Evolutionary conservation across 345 rosid genomes (phyloP).

Genomic region (Iberis pinnata): DNA sequence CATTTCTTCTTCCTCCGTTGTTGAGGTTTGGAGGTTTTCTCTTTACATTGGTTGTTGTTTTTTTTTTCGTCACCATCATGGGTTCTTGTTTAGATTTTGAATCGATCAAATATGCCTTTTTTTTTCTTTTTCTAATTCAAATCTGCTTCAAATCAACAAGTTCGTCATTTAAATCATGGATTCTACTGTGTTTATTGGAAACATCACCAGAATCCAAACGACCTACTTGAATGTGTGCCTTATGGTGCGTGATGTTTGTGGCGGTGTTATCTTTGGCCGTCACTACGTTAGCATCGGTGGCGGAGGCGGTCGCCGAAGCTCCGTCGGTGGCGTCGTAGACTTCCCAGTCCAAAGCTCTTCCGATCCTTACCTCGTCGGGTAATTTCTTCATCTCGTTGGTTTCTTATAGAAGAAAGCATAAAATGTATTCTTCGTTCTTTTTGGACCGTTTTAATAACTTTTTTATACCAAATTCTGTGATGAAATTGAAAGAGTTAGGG

Average conservation of each 20-base stretch:
- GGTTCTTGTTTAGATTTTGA: too few species aligned
- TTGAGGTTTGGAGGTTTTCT: too few species aligned
- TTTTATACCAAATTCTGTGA: neutral
- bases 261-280: constrained; percentile 10
- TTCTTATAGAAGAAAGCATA: neutral
- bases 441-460: neutral
- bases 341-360: constrained; percentile 72
- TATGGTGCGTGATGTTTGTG: constrained; percentile 21
- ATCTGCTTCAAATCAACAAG: too few species aligned
- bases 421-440: too few species aligned
- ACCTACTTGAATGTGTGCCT: constrained; percentile 33
- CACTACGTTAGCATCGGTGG: constrained; percentile 24
- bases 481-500: constrained; percentile 4
- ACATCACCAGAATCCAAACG: neutral
- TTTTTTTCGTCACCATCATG: too few species aligned
- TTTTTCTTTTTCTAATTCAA: too few species aligned
- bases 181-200: constrained; percentile 11
- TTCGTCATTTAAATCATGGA: too few species aligned
- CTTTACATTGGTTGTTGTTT: too few species aligned
- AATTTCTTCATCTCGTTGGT: constrained; percentile 3
- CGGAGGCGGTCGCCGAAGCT: constrained; percentile 50
- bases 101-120: too few species aligned
- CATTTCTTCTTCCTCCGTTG: too few species aligned
- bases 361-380: constrained; percentile 87
- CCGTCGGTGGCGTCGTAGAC: constrained; percentile 43